These are phyloP conservation scores for Penicillium parvum DNA, from an alignment of 495 filamentous ascomycete genomes.

Conservation along the genomic window DNA sequence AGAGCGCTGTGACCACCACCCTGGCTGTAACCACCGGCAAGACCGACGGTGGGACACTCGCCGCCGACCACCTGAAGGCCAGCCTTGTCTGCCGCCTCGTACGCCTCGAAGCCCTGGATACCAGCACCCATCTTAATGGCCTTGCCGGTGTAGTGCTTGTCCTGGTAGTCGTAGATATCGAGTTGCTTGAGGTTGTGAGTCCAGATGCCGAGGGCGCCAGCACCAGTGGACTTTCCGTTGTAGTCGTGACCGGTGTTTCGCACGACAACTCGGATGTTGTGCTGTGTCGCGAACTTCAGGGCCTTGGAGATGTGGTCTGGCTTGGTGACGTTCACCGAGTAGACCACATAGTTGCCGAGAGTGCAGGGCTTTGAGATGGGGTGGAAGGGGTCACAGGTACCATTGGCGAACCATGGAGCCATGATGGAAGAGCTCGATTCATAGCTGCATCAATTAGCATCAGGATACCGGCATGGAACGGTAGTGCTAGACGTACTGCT, in stretches of 20 bases:
- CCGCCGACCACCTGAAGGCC: constrained; percentile 10
- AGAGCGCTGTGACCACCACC: constrained; percentile 58
- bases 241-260: constrained; percentile 58
- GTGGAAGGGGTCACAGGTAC: constrained; percentile 39
- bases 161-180: constrained; percentile 28
- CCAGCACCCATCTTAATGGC: constrained; percentile 53
- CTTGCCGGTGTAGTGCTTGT: constrained; percentile 37
- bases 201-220: constrained; percentile 49
- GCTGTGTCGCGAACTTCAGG: constrained; percentile 45
- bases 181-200: constrained; percentile 49
- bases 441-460: constrained; percentile 7
- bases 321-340: constrained; percentile 33
- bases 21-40: constrained; percentile 49
- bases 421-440: constrained; percentile 27
- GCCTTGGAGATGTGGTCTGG: constrained; percentile 20
- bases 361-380: constrained; percentile 41
- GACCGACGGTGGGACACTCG: constrained; percentile 11
- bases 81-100: constrained; percentile 28
- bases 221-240: constrained; percentile 49
- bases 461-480: not conserved
- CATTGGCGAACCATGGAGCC: constrained; percentile 27
- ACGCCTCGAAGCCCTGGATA: constrained; percentile 43
- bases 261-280: constrained; percentile 57
- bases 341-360: constrained; percentile 51
- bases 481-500: constrained; percentile 14